A percentile compares a stretch with the other conserved stretches of the same genome.
phyloP scores from a whole-genome alignment of 306 rosid genomes.

The Senna tora region DNA sequence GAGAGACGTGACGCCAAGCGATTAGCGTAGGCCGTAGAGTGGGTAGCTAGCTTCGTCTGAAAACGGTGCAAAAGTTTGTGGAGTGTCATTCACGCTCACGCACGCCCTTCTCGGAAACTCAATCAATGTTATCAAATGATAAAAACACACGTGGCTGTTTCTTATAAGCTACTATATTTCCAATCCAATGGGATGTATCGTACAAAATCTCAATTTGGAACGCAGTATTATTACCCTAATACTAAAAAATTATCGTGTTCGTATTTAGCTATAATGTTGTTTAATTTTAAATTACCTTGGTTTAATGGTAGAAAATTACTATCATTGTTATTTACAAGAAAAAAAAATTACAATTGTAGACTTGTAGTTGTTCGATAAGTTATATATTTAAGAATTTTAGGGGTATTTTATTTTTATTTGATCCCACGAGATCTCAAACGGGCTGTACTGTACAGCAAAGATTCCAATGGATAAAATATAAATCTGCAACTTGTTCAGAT shows the following conservation, averaged over 20 bases:
- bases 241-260: too few species aligned
- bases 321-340: not conserved
- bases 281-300: not conserved
- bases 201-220: not conserved
- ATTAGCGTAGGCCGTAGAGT: not conserved
- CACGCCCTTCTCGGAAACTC: too few species aligned
- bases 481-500: not conserved
- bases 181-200: not conserved
- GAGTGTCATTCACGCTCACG: not conserved
- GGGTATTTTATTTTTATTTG: not conserved
- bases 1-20: not conserved
- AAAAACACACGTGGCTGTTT: not conserved
- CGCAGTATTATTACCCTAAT: not conserved
- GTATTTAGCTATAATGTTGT: not conserved
- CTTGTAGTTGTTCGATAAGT: not conserved
- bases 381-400: not conserved
- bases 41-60: slow-evolving; percentile 2
- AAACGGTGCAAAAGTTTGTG: not conserved
- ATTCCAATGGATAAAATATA: not conserved
- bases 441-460: not conserved
- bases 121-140: not conserved
- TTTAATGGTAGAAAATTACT: not conserved
- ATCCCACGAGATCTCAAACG: not conserved
- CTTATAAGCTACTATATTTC: not conserved
- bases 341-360: not conserved